Base-by-base conservation (phyloP, 1,139 yeast genomes). In the Hyphopichia burtonii region DNA sequence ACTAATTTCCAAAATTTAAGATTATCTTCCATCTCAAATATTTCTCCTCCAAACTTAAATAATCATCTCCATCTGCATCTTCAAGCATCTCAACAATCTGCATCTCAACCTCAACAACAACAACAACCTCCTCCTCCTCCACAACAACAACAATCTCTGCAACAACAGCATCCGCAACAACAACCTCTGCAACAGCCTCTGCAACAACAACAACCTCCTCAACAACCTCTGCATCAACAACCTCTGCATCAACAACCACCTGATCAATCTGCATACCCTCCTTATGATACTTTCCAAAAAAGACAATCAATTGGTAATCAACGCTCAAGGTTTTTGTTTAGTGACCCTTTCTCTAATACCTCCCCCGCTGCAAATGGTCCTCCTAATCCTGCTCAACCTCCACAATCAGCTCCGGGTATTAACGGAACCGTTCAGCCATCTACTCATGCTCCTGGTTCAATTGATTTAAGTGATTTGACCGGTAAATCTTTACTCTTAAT, bases 301-400 rank as follows among this genome's bases (percentile, higher is more conserved):
- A 68, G 85, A 54, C 81, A 80, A 46, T 71, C 81, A 20, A 61
- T 78, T 41, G 78, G 79, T 30, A 69, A 71, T 43, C 83, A 78
- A 54, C 70, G 88, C 49, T 81, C 87, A n/a, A 70, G 89, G 50
- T 83, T 83, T 54, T 70, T 83, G 12, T 83, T 84, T 55, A 76
- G 83, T 50, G 89, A 83, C 57, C 86, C 88, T 11, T 82, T 83
- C 54, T 58, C 68, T 18, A 43, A 50, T 9, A 41, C 54, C 6
- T 45, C 47, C 16, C 52, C 56, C 12, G 11, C 17, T 25, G 40
- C 50, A 22, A 43, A 41, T 17, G 37, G 46, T 20, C 37, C 44
- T 40, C 25, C 32, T 37, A 45, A 42, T 9, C 37, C 41, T 20
- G 48, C 41, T 23, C 45, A 50, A 14, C 44, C 52, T n/a, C n/a